Conservation (phyloP, 1,139 yeast species). For the Debaryomyces sp. region DNA sequence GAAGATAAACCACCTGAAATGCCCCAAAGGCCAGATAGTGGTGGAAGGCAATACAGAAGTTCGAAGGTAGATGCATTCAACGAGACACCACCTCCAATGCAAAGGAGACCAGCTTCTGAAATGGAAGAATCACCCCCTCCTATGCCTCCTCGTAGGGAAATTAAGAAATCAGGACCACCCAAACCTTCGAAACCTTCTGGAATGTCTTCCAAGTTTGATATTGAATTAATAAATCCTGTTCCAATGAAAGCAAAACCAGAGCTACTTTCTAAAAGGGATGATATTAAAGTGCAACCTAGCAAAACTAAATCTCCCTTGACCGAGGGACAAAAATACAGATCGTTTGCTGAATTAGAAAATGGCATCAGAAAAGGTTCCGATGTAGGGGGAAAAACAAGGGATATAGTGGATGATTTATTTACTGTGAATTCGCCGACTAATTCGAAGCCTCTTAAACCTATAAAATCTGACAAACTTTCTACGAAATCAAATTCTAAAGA, state of each 20-base stretch:
- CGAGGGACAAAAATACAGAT: slow-evolving; percentile 13
- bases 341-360: slow-evolving; percentile 27
- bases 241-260: slow-evolving; percentile 14
- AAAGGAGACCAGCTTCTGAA: neutral
- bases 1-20: slow-evolving; percentile 13
- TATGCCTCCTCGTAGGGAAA: slow-evolving; percentile 15
- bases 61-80: neutral
- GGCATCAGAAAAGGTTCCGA: slow-evolving; percentile 16
- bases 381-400: slow-evolving; percentile 5
- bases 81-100: slow-evolving; percentile 5
- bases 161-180: slow-evolving; percentile 11
- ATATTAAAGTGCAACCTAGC: neutral
- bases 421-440: neutral
- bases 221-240: slow-evolving; percentile 26
- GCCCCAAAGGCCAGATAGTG: slow-evolving; percentile 18
- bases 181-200: slow-evolving; percentile 14
- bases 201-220: slow-evolving; percentile 12
- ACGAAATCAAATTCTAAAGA: neutral
- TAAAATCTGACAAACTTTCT: slow-evolving; percentile 2
- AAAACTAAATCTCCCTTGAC: neutral
- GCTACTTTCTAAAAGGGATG: slow-evolving; percentile 3
- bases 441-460: slow-evolving; percentile 1
- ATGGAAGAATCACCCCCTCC: slow-evolving; percentile 13
- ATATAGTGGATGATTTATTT: neutral
- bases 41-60: neutral